Base-by-base conservation (phyloP, 2,329 filamentous ascomycete genomes). In the Microcyclosporella mali region DNA sequence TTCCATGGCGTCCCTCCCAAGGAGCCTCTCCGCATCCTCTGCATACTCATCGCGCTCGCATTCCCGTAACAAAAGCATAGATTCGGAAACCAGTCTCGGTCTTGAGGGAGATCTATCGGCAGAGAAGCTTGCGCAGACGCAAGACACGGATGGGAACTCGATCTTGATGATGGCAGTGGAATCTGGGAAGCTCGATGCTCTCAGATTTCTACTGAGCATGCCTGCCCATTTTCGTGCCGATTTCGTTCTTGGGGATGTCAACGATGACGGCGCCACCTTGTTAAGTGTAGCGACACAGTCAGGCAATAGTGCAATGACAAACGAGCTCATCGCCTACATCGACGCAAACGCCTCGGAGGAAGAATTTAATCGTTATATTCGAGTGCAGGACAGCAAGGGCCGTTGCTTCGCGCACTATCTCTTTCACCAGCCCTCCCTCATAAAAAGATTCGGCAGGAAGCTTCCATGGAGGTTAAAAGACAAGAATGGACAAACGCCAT, bases 401-500 rank as follows among this genome's bases (percentile, higher is more conserved):
- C 82, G 92, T 55, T 94, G 88, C 49, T 78, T 87, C 40, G 92
- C 84, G n/a, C 92, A 98, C 65, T 98, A 98, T 63, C 74, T 98
- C 12, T 98, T 98, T 68, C 85, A 95, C 59, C 83, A 87, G 7
- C 92, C 92, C 2, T 74, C 78, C 40, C 71, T 98, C 15, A 92
- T 98, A 53, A 70, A 73, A 33, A 75, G 77, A 41, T 82, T 97
- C 47, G 89, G 88, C 2, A 74, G 77, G 46, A 68, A 90, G 52
- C 71, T 98, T 40, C 85, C 88, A 7, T 98, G 92, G 92, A 78
- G 81, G 45, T 80, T 94, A 64, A 88, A 84, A 53, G 92, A 98
- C 65, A 94, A 88, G 63, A 95, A 97, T 60, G 92, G 92, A 0
- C 92, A 97, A 66, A 98, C 94, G n/a, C 94, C 92, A 1, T 70